Evolutionary conservation across 1,284 basidiomycete species (phyloP).

Genomic region (Ustilago cynodontis): DNA sequence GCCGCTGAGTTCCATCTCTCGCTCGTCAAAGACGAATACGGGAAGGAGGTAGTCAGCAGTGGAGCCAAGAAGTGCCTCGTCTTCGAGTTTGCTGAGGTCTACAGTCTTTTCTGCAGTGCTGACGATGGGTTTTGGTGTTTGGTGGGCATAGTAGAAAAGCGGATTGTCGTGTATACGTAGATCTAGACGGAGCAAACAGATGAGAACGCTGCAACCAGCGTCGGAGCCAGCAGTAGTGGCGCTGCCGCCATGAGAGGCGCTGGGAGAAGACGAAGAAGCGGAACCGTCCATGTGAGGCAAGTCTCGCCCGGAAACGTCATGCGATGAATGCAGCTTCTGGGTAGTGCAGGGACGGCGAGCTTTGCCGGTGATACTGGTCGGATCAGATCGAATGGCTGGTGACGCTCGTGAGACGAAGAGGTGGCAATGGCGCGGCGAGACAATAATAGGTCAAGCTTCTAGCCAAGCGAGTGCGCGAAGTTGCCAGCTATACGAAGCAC

Average conservation of each 20-base stretch:
- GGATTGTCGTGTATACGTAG: conserved; percentile 72
- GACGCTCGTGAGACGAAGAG: not conserved
- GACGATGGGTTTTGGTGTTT: conserved; percentile 44
- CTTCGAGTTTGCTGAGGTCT: conserved; percentile 49
- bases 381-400: not conserved
- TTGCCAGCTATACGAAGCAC: not conserved
- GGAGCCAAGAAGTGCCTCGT: conserved; percentile 58
- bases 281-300: conserved; percentile 26
- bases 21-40: conserved; percentile 74
- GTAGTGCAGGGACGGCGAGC: not conserved
- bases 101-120: conserved; percentile 40
- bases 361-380: not conserved
- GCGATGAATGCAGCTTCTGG: not conserved
- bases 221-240: conserved; percentile 35
- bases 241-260: conserved; percentile 30
- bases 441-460: not conserved
- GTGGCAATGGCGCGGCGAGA: not conserved
- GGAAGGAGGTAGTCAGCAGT: conserved; percentile 73
- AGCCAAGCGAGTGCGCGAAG: not conserved
- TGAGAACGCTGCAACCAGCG: conserved; percentile 47
- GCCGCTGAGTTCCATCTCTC: conserved; percentile 73
- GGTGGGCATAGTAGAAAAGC: conserved; percentile 70
- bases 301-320: not conserved
- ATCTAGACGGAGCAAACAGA: conserved; percentile 62
- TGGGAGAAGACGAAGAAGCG: conserved; percentile 33